Evolutionary conservation across 805 yeast genomes (phyloP).

Genomic region (Wickerhamiella kurtzmanii): DNA sequence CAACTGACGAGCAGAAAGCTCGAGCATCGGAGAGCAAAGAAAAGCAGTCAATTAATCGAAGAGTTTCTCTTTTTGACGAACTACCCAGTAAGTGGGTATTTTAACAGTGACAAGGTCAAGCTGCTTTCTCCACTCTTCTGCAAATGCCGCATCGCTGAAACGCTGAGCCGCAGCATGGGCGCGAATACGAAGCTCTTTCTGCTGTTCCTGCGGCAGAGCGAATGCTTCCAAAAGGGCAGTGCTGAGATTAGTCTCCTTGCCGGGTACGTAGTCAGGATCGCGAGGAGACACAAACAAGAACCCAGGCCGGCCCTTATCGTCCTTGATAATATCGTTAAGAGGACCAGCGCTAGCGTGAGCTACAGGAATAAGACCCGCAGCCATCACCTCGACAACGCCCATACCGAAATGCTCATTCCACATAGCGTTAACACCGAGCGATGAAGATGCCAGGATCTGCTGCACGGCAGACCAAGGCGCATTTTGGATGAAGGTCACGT

Average conservation of each 20-base stretch:
- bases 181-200: slow-evolving; percentile 31
- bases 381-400: slow-evolving; percentile 85
- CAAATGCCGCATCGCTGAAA: slow-evolving; percentile 52
- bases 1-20: too few relatives aligned
- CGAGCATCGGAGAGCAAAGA: neutral
- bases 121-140: slow-evolving; percentile 34
- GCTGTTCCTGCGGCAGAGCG: slow-evolving; percentile 28
- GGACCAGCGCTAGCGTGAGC: slow-evolving; percentile 97
- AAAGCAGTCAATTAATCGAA: neutral
- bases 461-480: slow-evolving; percentile 56
- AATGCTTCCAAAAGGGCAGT: slow-evolving; percentile 36
- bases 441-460: slow-evolving; percentile 38
- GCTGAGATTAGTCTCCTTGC: slow-evolving; percentile 34
- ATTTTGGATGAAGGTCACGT: slow-evolving; percentile 51
- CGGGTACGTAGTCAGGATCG: slow-evolving; percentile 53
- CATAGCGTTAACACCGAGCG: slow-evolving; percentile 87
- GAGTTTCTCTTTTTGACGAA: neutral
- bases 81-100: slow-evolving; percentile 2
- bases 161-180: slow-evolving; percentile 32
- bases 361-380: slow-evolving; percentile 74
- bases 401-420: slow-evolving; percentile 99
- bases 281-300: slow-evolving; percentile 56
- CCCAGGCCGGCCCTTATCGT: slow-evolving; percentile 44
- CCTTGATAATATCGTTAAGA: slow-evolving; percentile 62
- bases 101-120: slow-evolving; percentile 4